Percentiles rank a stretch among this genome's conserved stretches.
phyloP scores from a whole-genome alignment of 768 basidiomycete species.

The Punctularia strigosozonata region DNA sequence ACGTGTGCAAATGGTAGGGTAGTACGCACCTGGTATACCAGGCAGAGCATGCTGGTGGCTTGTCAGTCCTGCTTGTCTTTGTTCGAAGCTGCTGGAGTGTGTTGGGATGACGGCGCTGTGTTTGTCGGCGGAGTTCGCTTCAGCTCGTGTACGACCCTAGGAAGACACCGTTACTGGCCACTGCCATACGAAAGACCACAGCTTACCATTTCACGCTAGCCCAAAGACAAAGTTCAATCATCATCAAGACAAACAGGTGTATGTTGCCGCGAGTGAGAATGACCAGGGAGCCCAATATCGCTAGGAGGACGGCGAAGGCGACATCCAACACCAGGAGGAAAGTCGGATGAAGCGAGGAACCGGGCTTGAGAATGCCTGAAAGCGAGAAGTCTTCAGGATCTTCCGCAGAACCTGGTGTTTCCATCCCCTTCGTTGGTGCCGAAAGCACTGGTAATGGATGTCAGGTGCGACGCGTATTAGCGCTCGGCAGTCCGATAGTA shows the following conservation, averaged over 20 bases:
- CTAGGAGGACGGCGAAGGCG: slow-evolving; percentile 43
- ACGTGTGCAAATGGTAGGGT: too few relatives aligned
- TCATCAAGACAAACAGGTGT: slow-evolving; percentile 57
- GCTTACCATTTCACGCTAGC: slow-evolving; percentile 71
- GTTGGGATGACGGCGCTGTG: not conserved
- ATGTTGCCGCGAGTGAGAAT: slow-evolving; percentile 50
- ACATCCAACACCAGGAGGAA: slow-evolving; percentile 56
- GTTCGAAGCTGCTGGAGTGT: slow-evolving; percentile 3
- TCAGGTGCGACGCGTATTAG: too few relatives aligned
- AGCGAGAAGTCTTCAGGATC: slow-evolving; percentile 25
- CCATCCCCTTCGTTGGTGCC: too few relatives aligned
- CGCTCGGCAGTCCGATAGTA: too few relatives aligned
- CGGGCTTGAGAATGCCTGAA: slow-evolving; percentile 52
- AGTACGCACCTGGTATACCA: too few relatives aligned
- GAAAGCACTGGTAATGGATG: too few relatives aligned
- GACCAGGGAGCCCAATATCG: slow-evolving; percentile 47
- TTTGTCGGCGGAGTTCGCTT: slow-evolving; percentile 4
- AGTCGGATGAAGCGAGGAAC: slow-evolving; percentile 62
- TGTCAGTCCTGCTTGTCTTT: slow-evolving; percentile 2
- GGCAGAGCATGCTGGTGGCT: not conserved
- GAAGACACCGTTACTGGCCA: not conserved
- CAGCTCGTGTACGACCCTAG: slow-evolving; percentile 61
- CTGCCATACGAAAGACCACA: not conserved
- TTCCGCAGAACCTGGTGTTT: too few relatives aligned
- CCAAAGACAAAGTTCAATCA: slow-evolving; percentile 61